Percentiles rank a stretch among this genome's conserved stretches.
Conservation (phyloP, 2,329 filamentous ascomycete species). For the Sporothrix pallida region DNA sequence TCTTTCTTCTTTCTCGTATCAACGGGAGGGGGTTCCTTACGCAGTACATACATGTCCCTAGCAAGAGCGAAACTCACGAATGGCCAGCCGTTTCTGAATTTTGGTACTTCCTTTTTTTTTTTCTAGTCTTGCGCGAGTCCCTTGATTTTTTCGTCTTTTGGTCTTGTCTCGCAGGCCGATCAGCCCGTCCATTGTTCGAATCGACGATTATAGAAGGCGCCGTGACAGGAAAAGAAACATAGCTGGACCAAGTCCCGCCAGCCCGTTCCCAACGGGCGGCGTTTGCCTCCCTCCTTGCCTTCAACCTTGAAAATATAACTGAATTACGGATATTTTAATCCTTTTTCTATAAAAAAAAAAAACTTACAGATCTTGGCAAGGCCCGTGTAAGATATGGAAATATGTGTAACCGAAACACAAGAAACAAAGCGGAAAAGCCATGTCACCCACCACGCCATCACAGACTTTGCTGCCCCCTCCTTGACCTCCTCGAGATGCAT, state of each 20-base stretch:
- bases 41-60: neutral
- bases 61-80: neutral
- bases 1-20: neutral
- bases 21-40: neutral
- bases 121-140: neutral
- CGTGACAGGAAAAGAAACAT: neutral
- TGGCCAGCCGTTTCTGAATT: neutral
- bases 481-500: neutral
- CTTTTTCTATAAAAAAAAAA: too few relatives aligned
- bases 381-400: neutral
- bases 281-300: neutral
- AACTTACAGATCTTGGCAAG: neutral
- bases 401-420: neutral
- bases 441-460: constrained; percentile 17
- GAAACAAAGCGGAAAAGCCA: neutral
- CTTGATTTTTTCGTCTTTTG: neutral
- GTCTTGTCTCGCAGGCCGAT: neutral
- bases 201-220: neutral
- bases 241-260: neutral
- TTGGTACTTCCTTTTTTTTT: neutral
- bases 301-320: neutral
- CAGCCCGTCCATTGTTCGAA: neutral
- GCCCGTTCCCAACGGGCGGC: neutral
- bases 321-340: too few relatives aligned
- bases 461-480: neutral